A percentile compares a stretch with the other conserved stretches of the same genome.
phyloP scores from a whole-genome alignment of 1,284 basidiomycete species.

The Pulveroboletus sp. region DNA sequence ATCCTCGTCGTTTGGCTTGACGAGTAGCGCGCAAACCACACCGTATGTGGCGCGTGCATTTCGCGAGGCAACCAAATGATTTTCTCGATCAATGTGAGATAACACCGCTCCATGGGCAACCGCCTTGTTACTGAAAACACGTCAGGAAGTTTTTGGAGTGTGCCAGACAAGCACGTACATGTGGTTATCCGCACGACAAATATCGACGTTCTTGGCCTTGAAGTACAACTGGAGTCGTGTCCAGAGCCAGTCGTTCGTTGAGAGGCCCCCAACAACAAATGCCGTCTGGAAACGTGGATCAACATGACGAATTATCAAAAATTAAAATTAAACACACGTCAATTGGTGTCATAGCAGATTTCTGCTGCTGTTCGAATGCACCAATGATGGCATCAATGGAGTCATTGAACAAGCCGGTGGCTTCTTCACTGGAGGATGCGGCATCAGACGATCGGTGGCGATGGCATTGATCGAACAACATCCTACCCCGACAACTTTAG shows the following conservation, averaged over 20 bases:
- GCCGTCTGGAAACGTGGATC: constrained; percentile 10
- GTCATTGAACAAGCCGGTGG: constrained; percentile 42
- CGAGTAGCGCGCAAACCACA: too few relatives aligned
- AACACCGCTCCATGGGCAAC: too few relatives aligned
- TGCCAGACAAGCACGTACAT: too few relatives aligned
- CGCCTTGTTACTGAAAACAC: too few relatives aligned
- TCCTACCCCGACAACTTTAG: constrained; percentile 14
- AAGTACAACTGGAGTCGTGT: constrained; percentile 31
- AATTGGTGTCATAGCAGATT: constrained; percentile 21
- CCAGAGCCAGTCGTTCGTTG: constrained; percentile 41
- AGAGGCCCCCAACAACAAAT: constrained; percentile 40
- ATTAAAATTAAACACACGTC: constrained; percentile 20
- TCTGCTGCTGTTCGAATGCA: constrained; percentile 33
- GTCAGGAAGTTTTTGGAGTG: too few relatives aligned
- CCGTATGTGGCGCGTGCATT: too few relatives aligned
- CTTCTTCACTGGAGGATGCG: constrained; percentile 37
- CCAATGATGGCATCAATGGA: constrained; percentile 12
- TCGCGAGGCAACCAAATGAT: too few relatives aligned
- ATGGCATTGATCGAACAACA: too few relatives aligned
- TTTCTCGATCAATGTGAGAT: too few relatives aligned
- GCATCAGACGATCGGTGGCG: constrained; percentile 14
- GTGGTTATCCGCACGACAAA: too few relatives aligned
- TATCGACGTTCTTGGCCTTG: not conserved
- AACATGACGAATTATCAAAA: not conserved
- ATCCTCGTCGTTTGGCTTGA: too few relatives aligned